phyloP scores from a whole-genome alignment of 345 rosid species.

The Mercurialis annua region DNA sequence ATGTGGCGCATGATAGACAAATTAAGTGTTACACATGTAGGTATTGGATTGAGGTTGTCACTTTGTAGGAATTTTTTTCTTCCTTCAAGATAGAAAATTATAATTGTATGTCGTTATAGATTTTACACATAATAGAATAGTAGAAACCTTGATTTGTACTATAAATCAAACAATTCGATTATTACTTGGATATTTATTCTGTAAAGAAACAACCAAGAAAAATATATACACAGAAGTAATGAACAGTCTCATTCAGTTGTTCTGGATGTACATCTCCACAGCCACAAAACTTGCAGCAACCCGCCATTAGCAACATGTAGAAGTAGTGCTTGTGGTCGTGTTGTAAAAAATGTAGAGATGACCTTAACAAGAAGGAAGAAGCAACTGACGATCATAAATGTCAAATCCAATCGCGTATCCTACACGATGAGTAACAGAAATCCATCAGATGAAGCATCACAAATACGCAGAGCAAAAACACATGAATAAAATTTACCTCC shows the following conservation, averaged over 20 bases:
- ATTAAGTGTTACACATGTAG: neutral
- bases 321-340: slow-evolving; percentile 28
- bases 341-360: slow-evolving; percentile 22
- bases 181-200: too few species aligned
- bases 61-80: neutral
- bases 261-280: slow-evolving; percentile 42
- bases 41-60: neutral
- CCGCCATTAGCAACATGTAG: slow-evolving; percentile 55
- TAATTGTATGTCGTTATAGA: neutral
- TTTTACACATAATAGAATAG: neutral
- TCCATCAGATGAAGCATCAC: neutral
- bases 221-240: neutral
- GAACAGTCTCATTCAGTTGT: too few species aligned
- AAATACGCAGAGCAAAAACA: neutral
- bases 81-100: neutral
- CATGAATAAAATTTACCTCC: slow-evolving; percentile 28
- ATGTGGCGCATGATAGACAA: neutral
- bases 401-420: slow-evolving; percentile 28
- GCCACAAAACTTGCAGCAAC: slow-evolving; percentile 50
- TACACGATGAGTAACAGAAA: slow-evolving; percentile 17
- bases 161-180: too few species aligned
- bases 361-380: slow-evolving; percentile 39
- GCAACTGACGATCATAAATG: slow-evolving; percentile 31
- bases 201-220: too few species aligned
- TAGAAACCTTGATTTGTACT: neutral